phyloP scores from a whole-genome alignment of 345 rosid species.

The Murraya paniculata region DNA sequence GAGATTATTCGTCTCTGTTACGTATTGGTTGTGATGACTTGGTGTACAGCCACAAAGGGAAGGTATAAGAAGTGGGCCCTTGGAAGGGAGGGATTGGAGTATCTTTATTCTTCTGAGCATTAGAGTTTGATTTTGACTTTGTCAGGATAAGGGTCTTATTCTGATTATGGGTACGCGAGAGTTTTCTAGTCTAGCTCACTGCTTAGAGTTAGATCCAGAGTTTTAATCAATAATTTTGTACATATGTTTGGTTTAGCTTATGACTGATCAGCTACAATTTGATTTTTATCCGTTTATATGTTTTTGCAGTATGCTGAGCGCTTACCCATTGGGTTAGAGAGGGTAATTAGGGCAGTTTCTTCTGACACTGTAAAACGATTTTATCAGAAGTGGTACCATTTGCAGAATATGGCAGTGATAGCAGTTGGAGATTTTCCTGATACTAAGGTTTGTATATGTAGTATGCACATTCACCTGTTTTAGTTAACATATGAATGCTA shows the following conservation, averaged over 20 bases:
- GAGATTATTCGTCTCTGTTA: neutral
- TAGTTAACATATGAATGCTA: neutral
- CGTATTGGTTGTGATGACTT: constrained; percentile 1
- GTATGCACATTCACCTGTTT: constrained; percentile 4
- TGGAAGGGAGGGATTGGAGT: neutral
- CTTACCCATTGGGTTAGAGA: constrained; percentile 87
- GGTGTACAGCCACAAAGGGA: neutral
- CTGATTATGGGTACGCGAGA: neutral
- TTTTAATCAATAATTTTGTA: neutral
- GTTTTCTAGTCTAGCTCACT: neutral
- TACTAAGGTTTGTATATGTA: constrained; percentile 59
- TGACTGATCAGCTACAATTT: neutral
- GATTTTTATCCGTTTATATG: neutral
- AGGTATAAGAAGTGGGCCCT: neutral
- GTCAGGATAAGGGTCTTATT: neutral
- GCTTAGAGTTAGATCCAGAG: neutral
- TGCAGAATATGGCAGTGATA: constrained; percentile 82
- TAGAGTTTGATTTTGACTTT: neutral
- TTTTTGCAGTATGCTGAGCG: constrained; percentile 85
- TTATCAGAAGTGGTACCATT: constrained; percentile 80
- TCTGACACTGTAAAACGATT: constrained; percentile 67
- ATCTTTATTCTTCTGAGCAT: constrained; percentile 1
- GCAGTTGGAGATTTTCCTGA: constrained; percentile 95
- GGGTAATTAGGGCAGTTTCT: constrained; percentile 79
- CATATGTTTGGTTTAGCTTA: constrained; percentile 5